Conservation (phyloP, 2,329 filamentous ascomycete species). For the Sporothrix variecibatus region DNA sequence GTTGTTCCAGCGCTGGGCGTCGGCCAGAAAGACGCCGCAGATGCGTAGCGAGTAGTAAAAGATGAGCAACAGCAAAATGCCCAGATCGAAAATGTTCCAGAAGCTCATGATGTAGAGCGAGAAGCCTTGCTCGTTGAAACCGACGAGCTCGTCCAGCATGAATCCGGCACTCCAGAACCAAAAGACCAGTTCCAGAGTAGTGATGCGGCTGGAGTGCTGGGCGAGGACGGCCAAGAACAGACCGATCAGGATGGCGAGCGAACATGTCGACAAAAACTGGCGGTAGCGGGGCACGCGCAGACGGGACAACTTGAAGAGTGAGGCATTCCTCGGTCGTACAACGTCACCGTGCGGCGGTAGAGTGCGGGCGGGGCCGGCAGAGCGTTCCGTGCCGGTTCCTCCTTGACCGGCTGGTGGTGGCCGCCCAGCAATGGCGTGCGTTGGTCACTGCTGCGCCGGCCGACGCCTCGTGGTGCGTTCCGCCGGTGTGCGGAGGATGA, state of each 20-base stretch:
- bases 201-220: conserved; percentile 76
- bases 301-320: conserved; percentile 86
- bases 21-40: conserved; percentile 82
- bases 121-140: conserved; percentile 95
- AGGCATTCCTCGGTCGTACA: conserved; percentile 93
- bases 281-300: conserved; percentile 89
- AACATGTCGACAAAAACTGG: conserved; percentile 85
- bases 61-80: conserved; percentile 81
- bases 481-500: neutral
- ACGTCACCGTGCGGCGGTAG: conserved; percentile 71
- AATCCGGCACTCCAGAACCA: conserved; percentile 98
- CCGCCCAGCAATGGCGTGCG: conserved; percentile 55
- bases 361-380: conserved; percentile 32
- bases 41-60: conserved; percentile 88
- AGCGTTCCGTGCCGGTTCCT: conserved; percentile 14
- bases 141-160: conserved; percentile 94
- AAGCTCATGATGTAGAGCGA: conserved; percentile 96
- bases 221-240: conserved; percentile 82
- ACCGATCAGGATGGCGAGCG: conserved; percentile 79
- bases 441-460: conserved; percentile 40
- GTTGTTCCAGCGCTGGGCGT: conserved; percentile 72
- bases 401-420: conserved; percentile 23
- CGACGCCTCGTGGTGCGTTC: neutral
- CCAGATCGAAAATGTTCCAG: conserved; percentile 94
- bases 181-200: conserved; percentile 81